phyloP scores from a whole-genome alignment of 2,329 filamentous ascomycete species.

The Rosellinia necatrix region DNA sequence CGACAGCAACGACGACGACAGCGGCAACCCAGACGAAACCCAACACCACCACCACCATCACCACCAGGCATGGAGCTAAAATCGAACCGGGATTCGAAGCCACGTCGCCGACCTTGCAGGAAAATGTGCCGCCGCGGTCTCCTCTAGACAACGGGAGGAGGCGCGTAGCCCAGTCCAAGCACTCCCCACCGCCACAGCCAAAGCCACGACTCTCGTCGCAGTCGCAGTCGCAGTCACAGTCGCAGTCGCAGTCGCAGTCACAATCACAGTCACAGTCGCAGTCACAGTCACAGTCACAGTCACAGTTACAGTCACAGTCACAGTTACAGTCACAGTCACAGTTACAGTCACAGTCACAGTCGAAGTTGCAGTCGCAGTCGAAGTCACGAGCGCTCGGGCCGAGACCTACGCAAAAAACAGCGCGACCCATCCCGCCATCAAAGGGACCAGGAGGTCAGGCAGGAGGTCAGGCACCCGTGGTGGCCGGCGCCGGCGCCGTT shows the following conservation, averaged over 20 bases:
- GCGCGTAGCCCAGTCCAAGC: not conserved
- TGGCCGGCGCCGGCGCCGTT: not conserved
- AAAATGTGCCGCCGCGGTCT: slow-evolving; percentile 22
- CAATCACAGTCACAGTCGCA: slow-evolving; percentile 9
- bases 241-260: not conserved
- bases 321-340: not conserved
- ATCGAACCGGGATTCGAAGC: not conserved
- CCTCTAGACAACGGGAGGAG: slow-evolving; percentile 1
- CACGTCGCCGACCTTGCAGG: slow-evolving; percentile 14
- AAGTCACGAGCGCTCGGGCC: not conserved
- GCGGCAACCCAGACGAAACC: too few relatives aligned
- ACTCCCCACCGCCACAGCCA: not conserved
- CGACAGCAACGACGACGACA: too few relatives aligned
- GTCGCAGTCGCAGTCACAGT: not conserved
- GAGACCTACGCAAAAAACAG: slow-evolving; percentile 3
- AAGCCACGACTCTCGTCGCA: not conserved
- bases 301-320: not conserved
- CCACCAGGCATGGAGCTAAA: slow-evolving; percentile 17
- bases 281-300: not conserved
- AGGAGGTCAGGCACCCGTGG: too few relatives aligned
- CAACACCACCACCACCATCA: not conserved
- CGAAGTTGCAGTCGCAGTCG: slow-evolving; percentile 4
- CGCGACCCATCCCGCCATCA: too few relatives aligned
- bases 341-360: not conserved
- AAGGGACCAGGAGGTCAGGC: too few relatives aligned